Base-by-base conservation (phyloP, 495 filamentous ascomycete genomes). In the Opeltia flavorubescens region DNA sequence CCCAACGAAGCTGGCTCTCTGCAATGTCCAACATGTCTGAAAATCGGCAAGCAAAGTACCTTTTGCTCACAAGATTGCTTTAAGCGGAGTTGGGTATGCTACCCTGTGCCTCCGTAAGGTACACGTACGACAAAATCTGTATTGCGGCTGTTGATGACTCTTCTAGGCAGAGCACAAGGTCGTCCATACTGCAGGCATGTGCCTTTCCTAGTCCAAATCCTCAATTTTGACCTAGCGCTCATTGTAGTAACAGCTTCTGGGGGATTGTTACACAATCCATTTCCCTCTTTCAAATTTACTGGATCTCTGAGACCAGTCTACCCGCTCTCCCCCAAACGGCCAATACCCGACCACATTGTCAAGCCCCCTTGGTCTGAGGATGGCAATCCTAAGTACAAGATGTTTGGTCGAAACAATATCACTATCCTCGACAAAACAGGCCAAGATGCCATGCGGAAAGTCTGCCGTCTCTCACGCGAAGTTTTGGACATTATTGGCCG, bases 1-100 rank as follows among this genome's bases (percentile, higher is more conserved):
- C 62, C 70, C 5, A 94, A 95, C 50, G 78, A 86, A 49, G 86
- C 86, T 34, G 79, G 86, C 28, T 68, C 78, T 21, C 66, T 96
- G 11, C 88, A 96, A 61, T 98, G 91, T 68, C 91, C 91, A 23
- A 95, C 83, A 39, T 98, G 91, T 56, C 70, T 95, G 49, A 95
- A 89, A 63, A 63, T 84, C 43, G 88, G 84, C 41, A 89, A 83
- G 57, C 86, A 89, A 59, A 91, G 86, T 66, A 94, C 77, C 63
- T 98, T 96, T 71, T 98, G 91, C 69, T 87, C 87, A 9, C 93
- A 98, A 60, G 93, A 96, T 57, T 98, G 91, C 73, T 98, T 98
- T 69, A 96, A 95, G 71, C 78, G 77, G 59, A 96, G 86, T 68
- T 98, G 91, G 91, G 91, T 96, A 76, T 59, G 81, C 50, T 47